Conservation (phyloP, 208 protist species). For the Phytomonas francai region DNA sequence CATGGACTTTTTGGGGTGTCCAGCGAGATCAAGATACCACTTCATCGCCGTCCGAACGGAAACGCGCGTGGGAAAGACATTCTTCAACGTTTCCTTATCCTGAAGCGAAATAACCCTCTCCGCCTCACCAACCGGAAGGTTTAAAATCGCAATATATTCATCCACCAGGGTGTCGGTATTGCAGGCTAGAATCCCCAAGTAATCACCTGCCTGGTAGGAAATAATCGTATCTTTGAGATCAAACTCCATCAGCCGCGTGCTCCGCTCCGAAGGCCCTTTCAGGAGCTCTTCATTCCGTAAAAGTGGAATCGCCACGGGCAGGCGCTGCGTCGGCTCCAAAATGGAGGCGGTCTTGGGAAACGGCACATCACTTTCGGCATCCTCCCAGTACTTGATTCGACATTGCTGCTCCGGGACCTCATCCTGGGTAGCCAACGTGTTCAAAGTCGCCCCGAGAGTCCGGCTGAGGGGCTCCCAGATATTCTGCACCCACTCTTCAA, state of each 20-base stretch:
- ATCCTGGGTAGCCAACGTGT: slow-evolving; percentile 32
- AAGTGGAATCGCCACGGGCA: slow-evolving; percentile 78
- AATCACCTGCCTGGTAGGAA: slow-evolving; percentile 92
- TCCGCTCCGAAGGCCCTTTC: slow-evolving; percentile 24
- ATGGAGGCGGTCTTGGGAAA: slow-evolving; percentile 86
- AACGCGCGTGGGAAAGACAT: slow-evolving; percentile 79
- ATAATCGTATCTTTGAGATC: slow-evolving; percentile 77
- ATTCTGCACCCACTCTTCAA: slow-evolving; percentile 77
- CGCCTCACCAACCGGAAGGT: slow-evolving; percentile 47
- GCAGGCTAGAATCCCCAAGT: slow-evolving; percentile 90
- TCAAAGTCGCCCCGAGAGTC: slow-evolving; percentile 67
- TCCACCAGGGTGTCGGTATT: slow-evolving; percentile 85
- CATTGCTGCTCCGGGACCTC: slow-evolving; percentile 79
- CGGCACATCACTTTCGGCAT: slow-evolving; percentile 55
- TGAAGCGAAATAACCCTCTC: slow-evolving; percentile 73
- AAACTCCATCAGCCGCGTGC: slow-evolving; percentile 86
- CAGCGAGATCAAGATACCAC: slow-evolving; percentile 88
- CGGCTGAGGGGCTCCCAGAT: slow-evolving; percentile 78
- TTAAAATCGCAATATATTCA: slow-evolving; percentile 55
- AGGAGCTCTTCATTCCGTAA: slow-evolving; percentile 71
- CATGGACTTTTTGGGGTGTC: slow-evolving; percentile 82
- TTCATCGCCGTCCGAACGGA: slow-evolving; percentile 72
- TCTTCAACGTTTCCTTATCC: slow-evolving; percentile 81
- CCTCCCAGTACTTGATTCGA: slow-evolving; percentile 77
- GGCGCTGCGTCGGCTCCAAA: slow-evolving; percentile 79